Conservation (phyloP, 2,329 filamentous ascomycete species). For the Arthrobotrys sphaeroides region DNA sequence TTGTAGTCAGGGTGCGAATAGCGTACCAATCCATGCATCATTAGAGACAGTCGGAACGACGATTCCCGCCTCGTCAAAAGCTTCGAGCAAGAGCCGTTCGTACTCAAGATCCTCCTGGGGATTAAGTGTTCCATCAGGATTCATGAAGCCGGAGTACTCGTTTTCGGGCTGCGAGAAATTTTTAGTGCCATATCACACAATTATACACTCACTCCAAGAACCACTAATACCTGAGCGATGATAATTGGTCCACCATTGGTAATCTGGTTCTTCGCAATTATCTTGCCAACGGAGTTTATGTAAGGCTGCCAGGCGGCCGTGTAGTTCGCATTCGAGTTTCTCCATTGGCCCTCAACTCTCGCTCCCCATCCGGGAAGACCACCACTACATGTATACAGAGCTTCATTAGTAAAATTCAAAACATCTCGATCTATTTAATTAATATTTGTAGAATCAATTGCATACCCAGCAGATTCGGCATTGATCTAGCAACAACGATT, state of each 20-base stretch:
- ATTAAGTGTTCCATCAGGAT: conserved; percentile 62
- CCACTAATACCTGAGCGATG: conserved; percentile 69
- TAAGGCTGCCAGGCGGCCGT: conserved; percentile 63
- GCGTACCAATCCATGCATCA: conserved; percentile 67
- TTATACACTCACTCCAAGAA: too few species aligned
- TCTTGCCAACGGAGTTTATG: conserved; percentile 69
- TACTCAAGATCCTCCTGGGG: conserved; percentile 65
- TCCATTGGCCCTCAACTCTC: conserved; percentile 61
- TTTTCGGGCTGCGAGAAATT: conserved; percentile 70
- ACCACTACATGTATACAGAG: conserved; percentile 72
- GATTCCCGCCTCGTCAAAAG: conserved; percentile 72
- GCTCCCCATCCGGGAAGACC: conserved; percentile 84
- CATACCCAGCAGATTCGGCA: conserved; percentile 50
- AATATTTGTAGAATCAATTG: neutral
- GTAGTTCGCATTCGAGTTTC: conserved; percentile 56
- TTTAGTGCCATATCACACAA: too few species aligned
- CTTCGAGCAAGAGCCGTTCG: conserved; percentile 28
- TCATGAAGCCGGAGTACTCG: conserved; percentile 69
- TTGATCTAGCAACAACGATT: conserved; percentile 55
- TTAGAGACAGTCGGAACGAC: conserved; percentile 80
- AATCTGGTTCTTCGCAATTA: conserved; percentile 79
- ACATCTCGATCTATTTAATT: too few species aligned
- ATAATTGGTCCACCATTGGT: conserved; percentile 84
- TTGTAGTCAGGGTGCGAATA: neutral
- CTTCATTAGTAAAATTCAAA: too few species aligned